phyloP scores from a whole-genome alignment of 2,329 filamentous ascomycete genomes.

The Alternaria incomplexa region DNA sequence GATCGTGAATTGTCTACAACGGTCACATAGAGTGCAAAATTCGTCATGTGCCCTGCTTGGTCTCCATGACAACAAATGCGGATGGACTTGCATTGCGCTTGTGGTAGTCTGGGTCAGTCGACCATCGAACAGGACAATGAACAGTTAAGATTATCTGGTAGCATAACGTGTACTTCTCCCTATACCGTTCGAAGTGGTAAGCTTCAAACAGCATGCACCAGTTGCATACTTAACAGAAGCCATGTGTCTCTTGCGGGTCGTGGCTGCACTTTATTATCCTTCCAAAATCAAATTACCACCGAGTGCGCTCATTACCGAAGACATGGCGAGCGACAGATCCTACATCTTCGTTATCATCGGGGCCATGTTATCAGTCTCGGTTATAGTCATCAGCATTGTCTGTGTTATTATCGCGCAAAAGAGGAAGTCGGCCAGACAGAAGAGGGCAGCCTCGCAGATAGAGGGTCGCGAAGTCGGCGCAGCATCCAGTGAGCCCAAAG shows the following conservation, averaged over 20 bases:
- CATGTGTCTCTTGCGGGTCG: background rate
- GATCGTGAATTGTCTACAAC: background rate
- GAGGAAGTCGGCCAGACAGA: background rate
- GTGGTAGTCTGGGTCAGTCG: background rate
- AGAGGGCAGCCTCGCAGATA: background rate
- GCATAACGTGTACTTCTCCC: background rate
- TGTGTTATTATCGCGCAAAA: background rate
- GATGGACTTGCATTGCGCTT: background rate
- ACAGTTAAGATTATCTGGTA: background rate
- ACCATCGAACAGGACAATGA: background rate
- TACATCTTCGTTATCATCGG: background rate
- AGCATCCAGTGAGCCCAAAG: background rate
- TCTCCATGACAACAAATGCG: background rate
- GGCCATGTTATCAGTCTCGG: background rate
- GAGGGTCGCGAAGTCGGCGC: background rate
- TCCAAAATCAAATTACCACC: background rate
- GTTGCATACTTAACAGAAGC: background rate
- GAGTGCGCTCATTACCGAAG: background rate
- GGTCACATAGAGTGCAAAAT: background rate
- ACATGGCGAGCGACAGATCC: background rate
- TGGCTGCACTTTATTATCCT: background rate
- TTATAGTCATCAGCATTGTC: slow-evolving; percentile 1
- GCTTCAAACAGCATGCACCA: background rate
- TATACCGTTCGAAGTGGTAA: background rate
- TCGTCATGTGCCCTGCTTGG: background rate